These are phyloP conservation scores for Incumbomyces delicatus DNA, from an alignment of 2,329 filamentous ascomycete species.

Conservation along the genomic window DNA sequence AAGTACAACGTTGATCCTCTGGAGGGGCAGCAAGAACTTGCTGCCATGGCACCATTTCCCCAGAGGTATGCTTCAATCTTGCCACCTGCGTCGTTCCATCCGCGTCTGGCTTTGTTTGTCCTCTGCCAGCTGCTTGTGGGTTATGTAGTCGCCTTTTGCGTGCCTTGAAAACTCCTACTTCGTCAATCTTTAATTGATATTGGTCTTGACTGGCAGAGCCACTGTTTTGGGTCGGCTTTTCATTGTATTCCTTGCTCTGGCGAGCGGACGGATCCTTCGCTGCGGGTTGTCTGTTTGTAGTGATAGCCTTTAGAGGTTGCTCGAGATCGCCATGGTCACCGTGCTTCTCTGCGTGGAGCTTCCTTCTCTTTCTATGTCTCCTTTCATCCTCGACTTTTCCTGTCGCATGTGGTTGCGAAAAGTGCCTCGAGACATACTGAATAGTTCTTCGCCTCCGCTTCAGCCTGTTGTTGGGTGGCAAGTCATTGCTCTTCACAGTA, in stretches of 20 bases:
- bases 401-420: slow-evolving; percentile 5
- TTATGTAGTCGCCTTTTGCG: neutral
- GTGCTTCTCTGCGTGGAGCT: neutral
- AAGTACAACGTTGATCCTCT: slow-evolving; percentile 12
- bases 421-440: slow-evolving; percentile 19
- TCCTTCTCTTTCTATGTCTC: slow-evolving; percentile 1
- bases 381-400: slow-evolving; percentile 3
- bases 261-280: neutral
- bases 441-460: slow-evolving; percentile 9
- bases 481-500: neutral
- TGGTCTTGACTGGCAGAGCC: neutral
- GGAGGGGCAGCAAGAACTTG: slow-evolving; percentile 10
- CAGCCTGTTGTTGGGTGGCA: neutral
- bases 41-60: slow-evolving; percentile 1
- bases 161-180: neutral
- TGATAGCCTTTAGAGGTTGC: neutral
- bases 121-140: neutral
- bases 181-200: neutral
- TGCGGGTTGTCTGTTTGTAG: no score
- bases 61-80: no score
- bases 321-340: neutral
- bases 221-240: neutral
- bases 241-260: neutral
- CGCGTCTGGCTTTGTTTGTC: neutral
- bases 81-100: neutral